Conservation (phyloP, 2,329 filamentous ascomycete species). For the Coleophoma eucalyptorum region DNA sequence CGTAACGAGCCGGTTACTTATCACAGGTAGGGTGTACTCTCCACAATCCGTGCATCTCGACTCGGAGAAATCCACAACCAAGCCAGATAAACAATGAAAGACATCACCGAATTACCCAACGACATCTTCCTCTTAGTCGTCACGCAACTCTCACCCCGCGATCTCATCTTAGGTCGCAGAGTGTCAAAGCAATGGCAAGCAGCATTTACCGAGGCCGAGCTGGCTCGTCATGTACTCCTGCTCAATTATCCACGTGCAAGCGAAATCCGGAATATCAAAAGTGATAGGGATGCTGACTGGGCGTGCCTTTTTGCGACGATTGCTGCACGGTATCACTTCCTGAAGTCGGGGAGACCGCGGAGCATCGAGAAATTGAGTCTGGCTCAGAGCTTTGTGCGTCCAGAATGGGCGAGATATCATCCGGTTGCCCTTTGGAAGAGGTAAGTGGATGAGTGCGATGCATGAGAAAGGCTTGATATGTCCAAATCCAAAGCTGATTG, state of each 20-base stretch:
- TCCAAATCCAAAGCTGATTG: no score
- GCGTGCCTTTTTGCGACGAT: conserved; percentile 42
- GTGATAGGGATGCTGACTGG: conserved; percentile 28
- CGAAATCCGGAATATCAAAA: conserved; percentile 39
- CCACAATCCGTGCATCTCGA: no score
- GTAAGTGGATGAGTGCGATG: neutral
- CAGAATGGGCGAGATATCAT: conserved; percentile 22
- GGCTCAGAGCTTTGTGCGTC: conserved; percentile 28
- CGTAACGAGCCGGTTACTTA: no score
- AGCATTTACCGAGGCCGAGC: conserved; percentile 44
- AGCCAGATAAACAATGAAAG: conserved; percentile 15
- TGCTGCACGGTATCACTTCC: conserved; percentile 49
- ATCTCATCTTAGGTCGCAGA: conserved; percentile 46
- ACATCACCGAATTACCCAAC: conserved; percentile 46
- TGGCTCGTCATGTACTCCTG: conserved; percentile 43
- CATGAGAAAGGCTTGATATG: neutral
- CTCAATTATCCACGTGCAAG: conserved; percentile 47
- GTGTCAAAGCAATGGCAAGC: conserved; percentile 45
- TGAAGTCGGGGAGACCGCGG: conserved; percentile 43
- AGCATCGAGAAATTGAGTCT: conserved; percentile 40
- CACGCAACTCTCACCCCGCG: conserved; percentile 41
- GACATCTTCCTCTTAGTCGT: conserved; percentile 55
- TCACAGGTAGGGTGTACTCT: no score
- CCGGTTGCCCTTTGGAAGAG: conserved; percentile 40
- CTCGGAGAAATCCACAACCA: no score